Conservation (phyloP, 345 rosid species). For the Nasturtium officinale region DNA sequence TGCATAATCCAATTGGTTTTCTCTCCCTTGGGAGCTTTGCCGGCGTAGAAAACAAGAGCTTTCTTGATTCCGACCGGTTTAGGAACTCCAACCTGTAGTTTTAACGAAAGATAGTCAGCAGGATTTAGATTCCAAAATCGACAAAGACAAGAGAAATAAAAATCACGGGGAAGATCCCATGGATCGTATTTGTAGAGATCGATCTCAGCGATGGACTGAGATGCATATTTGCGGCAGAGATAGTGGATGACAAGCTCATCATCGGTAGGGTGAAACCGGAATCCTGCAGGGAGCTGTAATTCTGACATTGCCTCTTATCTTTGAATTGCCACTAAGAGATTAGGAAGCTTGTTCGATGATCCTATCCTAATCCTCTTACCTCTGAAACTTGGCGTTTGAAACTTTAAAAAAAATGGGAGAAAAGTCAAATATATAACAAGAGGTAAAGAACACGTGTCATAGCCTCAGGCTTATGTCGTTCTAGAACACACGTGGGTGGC, state of each 20-base stretch:
- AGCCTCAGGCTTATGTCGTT: constrained; percentile 14
- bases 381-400: constrained; percentile 45
- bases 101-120: too few species aligned
- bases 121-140: background rate
- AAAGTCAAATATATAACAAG: constrained; percentile 54
- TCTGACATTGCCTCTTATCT: constrained; percentile 36
- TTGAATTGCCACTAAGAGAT: background rate
- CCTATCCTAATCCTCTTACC: constrained; percentile 1
- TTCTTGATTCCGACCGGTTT: constrained; percentile 90
- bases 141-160: background rate
- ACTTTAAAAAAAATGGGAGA: constrained; percentile 50
- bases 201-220: constrained; percentile 73
- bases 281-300: constrained; percentile 81
- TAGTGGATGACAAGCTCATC: constrained; percentile 96
- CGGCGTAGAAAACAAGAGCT: constrained; percentile 89
- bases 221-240: constrained; percentile 75
- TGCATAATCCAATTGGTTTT: constrained; percentile 99
- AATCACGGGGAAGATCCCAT: constrained; percentile 90
- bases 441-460: constrained; percentile 46
- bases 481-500: constrained; percentile 73
- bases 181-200: constrained; percentile 90
- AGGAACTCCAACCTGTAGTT: constrained; percentile 72
- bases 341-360: constrained; percentile 5
- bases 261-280: constrained; percentile 92
- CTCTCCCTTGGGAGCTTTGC: constrained; percentile 89